phyloP scores from a whole-genome alignment of 2,329 filamentous ascomycete genomes.

The Cercospora sojina region DNA sequence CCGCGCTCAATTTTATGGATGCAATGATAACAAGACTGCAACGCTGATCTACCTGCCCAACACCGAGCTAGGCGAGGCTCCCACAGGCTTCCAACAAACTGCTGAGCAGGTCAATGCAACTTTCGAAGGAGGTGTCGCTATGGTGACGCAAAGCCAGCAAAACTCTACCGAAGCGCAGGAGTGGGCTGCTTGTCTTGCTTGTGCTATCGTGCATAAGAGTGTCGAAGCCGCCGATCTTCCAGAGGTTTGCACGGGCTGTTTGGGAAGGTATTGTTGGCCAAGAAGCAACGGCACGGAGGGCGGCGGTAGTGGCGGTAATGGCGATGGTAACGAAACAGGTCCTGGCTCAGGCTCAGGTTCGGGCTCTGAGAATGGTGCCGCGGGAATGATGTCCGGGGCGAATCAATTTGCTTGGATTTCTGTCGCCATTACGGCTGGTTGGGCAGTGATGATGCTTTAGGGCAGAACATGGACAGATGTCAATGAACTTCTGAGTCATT shows the following conservation, averaged over 20 bases:
- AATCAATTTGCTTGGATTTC: background rate
- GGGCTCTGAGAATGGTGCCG: background rate
- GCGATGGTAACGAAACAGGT: background rate
- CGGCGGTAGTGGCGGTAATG: background rate
- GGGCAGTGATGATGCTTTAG: background rate
- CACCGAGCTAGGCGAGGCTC: slow-evolving; percentile 3
- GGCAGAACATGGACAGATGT: background rate
- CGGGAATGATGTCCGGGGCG: background rate
- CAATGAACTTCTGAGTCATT: background rate
- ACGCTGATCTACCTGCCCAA: slow-evolving; percentile 20
- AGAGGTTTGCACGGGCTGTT: slow-evolving; percentile 11
- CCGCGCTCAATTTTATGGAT: slow-evolving; percentile 21
- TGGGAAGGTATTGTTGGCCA: slow-evolving; percentile 22
- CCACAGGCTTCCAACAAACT: background rate
- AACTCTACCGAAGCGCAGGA: background rate
- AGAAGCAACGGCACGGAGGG: background rate
- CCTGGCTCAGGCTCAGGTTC: background rate
- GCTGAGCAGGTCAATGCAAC: slow-evolving; percentile 8
- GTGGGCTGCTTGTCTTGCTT: slow-evolving; percentile 20
- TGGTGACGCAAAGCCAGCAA: slow-evolving; percentile 18
- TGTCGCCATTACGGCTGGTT: background rate
- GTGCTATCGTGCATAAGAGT: slow-evolving; percentile 20
- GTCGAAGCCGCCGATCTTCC: slow-evolving; percentile 8
- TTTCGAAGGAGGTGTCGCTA: slow-evolving; percentile 11
- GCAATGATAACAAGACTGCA: slow-evolving; percentile 11